Percentiles rank a stretch among this genome's conserved stretches.
Conservation (phyloP, 805 yeast species). For the Lachancea quebecensis region DNA sequence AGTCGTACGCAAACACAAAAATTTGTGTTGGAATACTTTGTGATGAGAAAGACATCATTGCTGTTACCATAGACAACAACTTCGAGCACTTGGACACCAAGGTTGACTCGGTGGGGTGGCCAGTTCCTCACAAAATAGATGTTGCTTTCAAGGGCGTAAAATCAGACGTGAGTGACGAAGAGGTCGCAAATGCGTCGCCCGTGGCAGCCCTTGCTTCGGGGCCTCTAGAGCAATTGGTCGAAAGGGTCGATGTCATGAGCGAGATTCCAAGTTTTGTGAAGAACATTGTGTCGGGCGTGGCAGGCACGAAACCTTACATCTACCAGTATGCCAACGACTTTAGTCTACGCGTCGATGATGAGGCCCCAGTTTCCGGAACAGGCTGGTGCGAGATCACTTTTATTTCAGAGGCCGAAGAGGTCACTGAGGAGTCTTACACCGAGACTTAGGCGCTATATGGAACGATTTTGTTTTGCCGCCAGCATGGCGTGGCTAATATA, state of each 20-base stretch:
- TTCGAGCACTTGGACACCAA: constrained; percentile 49
- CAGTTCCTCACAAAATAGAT: constrained; percentile 63
- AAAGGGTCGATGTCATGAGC: constrained; percentile 95
- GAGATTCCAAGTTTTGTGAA: constrained; percentile 94
- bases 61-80: constrained; percentile 60
- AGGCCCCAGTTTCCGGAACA: constrained; percentile 20
- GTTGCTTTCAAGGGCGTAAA: constrained; percentile 50
- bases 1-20: constrained; percentile 73
- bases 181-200: constrained; percentile 27
- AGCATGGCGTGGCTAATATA: constrained; percentile 1
- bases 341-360: constrained; percentile 18
- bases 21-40: constrained; percentile 76
- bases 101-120: constrained; percentile 86
- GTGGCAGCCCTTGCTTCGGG: constrained; percentile 53
- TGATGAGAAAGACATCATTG: constrained; percentile 52
- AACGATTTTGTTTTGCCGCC: neutral
- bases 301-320: constrained; percentile 94
- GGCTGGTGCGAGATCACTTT: constrained; percentile 32
- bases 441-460: constrained; percentile 10
- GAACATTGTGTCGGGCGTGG: constrained; percentile 86
- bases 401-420: constrained; percentile 28
- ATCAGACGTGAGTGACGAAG: constrained; percentile 39
- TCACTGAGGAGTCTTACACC: constrained; percentile 22
- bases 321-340: constrained; percentile 72
- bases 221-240: constrained; percentile 54